phyloP scores from a whole-genome alignment of 257 asterid species.

The Salvia miltiorrhiza region DNA sequence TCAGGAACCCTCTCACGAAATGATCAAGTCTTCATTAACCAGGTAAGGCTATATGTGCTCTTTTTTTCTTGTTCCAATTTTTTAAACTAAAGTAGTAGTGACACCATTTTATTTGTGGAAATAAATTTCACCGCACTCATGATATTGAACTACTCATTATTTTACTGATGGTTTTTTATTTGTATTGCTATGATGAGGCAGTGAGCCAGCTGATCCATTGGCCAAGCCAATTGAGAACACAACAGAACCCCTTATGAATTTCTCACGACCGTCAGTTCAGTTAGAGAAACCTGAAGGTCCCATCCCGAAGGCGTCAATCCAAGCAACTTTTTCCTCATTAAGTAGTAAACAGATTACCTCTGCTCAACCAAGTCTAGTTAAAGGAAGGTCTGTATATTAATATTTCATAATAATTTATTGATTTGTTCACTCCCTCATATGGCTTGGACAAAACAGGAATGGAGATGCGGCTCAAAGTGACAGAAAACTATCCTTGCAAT shows the following conservation, averaged over 20 bases:
- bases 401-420: slow-evolving; percentile 8
- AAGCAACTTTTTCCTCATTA: slow-evolving; percentile 34
- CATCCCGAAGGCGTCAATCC: slow-evolving; percentile 28
- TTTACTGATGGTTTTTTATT: background rate
- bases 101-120: background rate
- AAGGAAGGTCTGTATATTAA: slow-evolving; percentile 39
- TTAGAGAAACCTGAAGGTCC: slow-evolving; percentile 40
- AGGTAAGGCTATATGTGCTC: slow-evolving; percentile 34
- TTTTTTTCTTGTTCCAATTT: slow-evolving; percentile 8
- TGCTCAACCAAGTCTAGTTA: slow-evolving; percentile 32
- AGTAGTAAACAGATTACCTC: slow-evolving; percentile 31
- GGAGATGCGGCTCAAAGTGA: slow-evolving; percentile 27
- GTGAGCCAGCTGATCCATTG: slow-evolving; percentile 37
- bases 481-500: slow-evolving; percentile 35
- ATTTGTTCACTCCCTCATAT: slow-evolving; percentile 15
- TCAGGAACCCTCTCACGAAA: slow-evolving; percentile 29
- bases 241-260: slow-evolving; percentile 34
- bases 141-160: background rate
- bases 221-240: slow-evolving; percentile 40
- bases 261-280: slow-evolving; percentile 44
- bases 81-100: background rate
- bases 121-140: background rate
- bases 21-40: slow-evolving; percentile 24
- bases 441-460: slow-evolving; percentile 34
- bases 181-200: slow-evolving; percentile 29